Conservation (phyloP, 306 rosid genomes). For the Cicer pinnatifidum region DNA sequence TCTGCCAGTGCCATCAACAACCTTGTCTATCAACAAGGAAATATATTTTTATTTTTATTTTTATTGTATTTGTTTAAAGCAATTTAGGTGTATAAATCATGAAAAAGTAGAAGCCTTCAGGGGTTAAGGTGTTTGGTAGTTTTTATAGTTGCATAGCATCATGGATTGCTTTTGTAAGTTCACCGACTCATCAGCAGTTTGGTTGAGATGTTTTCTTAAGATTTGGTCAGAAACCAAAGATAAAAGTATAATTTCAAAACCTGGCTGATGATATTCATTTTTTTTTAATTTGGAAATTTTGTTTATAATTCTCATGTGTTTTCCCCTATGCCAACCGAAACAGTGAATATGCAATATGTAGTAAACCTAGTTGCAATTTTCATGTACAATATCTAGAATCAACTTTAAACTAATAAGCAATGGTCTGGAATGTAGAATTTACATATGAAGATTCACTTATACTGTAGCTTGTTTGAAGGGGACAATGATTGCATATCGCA, state of each 20-base stretch:
- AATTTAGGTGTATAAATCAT: neutral
- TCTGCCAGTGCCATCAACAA: too few species aligned
- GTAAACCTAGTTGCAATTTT: neutral
- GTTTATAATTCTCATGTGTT: neutral
- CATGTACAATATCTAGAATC: slow-evolving; percentile 5
- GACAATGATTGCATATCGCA: neutral
- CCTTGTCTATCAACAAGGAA: too few species aligned
- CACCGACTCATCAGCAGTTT: neutral
- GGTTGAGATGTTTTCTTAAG: neutral
- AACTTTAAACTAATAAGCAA: neutral
- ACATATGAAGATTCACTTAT: neutral
- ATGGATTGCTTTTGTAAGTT: neutral
- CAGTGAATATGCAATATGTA: neutral
- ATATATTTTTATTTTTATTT: neutral
- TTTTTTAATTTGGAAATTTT: slow-evolving; percentile 13
- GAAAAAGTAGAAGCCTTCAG: neutral
- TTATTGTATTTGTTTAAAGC: neutral
- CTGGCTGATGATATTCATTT: neutral
- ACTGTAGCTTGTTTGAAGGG: neutral
- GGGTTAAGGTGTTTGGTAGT: slow-evolving; percentile 1
- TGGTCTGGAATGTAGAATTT: slow-evolving; percentile 15
- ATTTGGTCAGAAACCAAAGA: neutral
- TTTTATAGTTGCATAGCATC: neutral
- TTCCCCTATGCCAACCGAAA: slow-evolving; percentile 5
- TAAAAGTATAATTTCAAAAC: neutral